These are phyloP conservation scores for Aegilops speltoides DNA, from an alignment of 176 grass and related monocot species.

Conservation along the genomic window DNA sequence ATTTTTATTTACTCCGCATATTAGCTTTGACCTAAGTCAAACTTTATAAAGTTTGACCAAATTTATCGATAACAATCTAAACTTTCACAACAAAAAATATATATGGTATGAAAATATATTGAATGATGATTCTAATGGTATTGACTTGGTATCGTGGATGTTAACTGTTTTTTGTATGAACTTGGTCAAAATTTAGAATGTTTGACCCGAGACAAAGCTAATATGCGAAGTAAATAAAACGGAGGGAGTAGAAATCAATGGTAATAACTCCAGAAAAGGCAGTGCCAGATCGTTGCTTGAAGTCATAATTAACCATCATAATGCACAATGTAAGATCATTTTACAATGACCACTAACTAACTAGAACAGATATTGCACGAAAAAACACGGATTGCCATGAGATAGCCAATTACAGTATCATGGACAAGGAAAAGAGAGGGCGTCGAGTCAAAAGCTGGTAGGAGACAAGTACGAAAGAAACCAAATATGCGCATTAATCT, in stretches of 20 bases:
- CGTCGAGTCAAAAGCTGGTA: not conserved
- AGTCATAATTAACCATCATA: not conserved
- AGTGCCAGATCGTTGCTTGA: constrained; percentile 3
- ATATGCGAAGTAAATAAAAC: too few species aligned
- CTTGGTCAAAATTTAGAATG: too few species aligned
- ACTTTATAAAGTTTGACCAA: too few species aligned
- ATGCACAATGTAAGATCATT: not conserved
- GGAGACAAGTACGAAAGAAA: constrained; percentile 16
- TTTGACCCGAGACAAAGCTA: too few species aligned
- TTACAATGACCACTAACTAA: not conserved
- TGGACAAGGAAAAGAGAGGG: not conserved
- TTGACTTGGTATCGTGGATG: too few species aligned
- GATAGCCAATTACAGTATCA: constrained; percentile 13
- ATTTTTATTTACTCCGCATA: too few species aligned
- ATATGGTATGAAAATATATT: too few species aligned
- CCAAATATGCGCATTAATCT: not conserved
- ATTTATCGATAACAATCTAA: too few species aligned
- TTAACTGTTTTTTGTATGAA: too few species aligned
- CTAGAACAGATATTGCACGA: not conserved
- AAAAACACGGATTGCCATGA: not conserved
- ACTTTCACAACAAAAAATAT: too few species aligned
- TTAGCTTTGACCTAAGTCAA: too few species aligned
- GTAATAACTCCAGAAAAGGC: not conserved
- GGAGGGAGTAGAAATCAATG: constrained; percentile 14
- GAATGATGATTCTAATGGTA: too few species aligned